Base-by-base conservation (phyloP, 225 moss, liverwort and hornwort genomes). In the Pleurozium schreberi region DNA sequence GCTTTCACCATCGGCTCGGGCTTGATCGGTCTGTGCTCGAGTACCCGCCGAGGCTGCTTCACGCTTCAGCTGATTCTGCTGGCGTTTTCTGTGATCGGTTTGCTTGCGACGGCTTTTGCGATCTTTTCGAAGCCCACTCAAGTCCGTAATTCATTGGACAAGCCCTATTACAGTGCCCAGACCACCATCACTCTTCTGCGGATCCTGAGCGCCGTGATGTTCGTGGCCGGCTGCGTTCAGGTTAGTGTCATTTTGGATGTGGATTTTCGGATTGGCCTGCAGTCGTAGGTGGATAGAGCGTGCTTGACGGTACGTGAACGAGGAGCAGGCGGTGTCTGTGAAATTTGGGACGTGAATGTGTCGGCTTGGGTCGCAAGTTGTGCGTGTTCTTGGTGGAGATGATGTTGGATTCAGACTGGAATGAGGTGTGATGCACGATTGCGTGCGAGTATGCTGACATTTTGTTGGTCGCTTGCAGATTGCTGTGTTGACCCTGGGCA, bases 11-110 rank as follows among this genome's bases (percentile, higher is more conserved):
- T 93, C 40, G 93, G 81, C 13, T 94, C 94, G 74, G 93, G 93
- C 26, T 87, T 94, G 89, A 87, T 94, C 47, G 94, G 94, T 31
- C 92, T 94, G 57, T 93, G 88, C 83, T 94, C 94, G n/a, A 94
- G 94, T 49, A 94, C 93, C 33, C 87, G 94, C 33, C 90, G 94
- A 19, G 94, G 94, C 26, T 94, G 94, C 84, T 94, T 94, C 91
- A 94, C 94, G 10, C 91, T 93, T 23, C 93, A 94, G 89, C 92
- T 94, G 30, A 68, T 94, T 47, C 90, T 94, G 84, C 88, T 94
- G 81, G 94, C 94, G 62, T 94, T 94, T 49, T 94, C 93, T 8
- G 89, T 94, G 85, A 92, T 94, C 81, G 94, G 94, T 58, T 92
- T 94, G 76, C 14, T 94, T 16, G 94, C 93, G 82, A 93, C 92